Evolutionary conservation across 2,329 filamentous ascomycete species (phyloP).

Genomic region (Botryotinia globosa): DNA sequence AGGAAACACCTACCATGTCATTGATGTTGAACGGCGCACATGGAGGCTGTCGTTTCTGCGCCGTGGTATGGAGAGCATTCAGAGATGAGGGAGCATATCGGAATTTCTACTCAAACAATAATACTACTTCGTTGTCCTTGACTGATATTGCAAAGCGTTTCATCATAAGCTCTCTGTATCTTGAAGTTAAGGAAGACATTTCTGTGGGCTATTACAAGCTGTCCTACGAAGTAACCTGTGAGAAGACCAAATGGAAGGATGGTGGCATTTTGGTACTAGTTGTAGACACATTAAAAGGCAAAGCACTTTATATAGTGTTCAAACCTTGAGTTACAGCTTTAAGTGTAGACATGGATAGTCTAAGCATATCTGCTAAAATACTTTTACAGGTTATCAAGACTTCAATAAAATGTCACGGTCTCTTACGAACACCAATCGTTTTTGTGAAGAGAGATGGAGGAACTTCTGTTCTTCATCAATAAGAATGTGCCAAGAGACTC

Average conservation of each 20-base stretch:
- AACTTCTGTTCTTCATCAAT: not conserved
- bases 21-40: not conserved
- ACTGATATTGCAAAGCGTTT: not conserved
- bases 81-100: not conserved
- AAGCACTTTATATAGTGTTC: not conserved
- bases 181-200: not conserved
- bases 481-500: not conserved
- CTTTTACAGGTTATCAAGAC: not conserved
- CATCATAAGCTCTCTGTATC: not conserved
- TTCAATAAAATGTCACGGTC: not conserved
- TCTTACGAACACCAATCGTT: not conserved
- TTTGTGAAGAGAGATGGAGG: not conserved
- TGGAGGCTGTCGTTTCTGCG: slow-evolving; percentile 1
- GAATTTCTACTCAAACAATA: not conserved
- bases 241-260: not conserved
- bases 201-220: not conserved
- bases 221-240: not conserved
- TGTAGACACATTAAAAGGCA: not conserved
- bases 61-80: not conserved
- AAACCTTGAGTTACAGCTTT: not conserved
- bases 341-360: not conserved
- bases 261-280: not conserved
- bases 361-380: not conserved
- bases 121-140: not conserved
- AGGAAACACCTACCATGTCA: not conserved